A percentile compares a stretch with the other conserved stretches of the same genome.
These are phyloP conservation scores for Chrysanthemum seticuspe DNA, from an alignment of 129 eudicot species.

Conservation along the genomic window DNA sequence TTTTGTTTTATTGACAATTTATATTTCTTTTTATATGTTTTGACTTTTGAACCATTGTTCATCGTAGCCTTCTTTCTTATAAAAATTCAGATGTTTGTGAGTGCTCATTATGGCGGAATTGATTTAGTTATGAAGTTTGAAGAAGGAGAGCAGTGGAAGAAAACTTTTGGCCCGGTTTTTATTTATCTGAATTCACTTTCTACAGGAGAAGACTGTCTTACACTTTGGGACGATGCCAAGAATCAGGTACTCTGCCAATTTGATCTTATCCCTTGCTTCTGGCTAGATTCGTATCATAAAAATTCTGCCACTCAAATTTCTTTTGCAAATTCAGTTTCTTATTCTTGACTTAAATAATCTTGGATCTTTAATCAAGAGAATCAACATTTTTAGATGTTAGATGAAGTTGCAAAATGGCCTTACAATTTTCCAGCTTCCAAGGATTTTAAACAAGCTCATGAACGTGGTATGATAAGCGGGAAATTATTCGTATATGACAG, in stretches of 20 bases:
- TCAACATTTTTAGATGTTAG: constrained; percentile 30
- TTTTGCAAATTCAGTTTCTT: no score
- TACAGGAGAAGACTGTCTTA: constrained; percentile 35
- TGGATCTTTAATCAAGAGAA: not conserved
- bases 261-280: not conserved
- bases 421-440: constrained; percentile 46
- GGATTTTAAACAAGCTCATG: constrained; percentile 40
- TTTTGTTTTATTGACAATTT: not conserved
- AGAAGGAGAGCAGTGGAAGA: constrained; percentile 79
- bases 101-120: constrained; percentile 74
- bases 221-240: constrained; percentile 75
- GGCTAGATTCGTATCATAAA: no score
- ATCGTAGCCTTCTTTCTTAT: not conserved
- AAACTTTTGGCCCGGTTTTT: constrained; percentile 85
- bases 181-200: constrained; percentile 49
- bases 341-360: not conserved
- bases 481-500: constrained; percentile 46
- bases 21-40: not conserved
- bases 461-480: constrained; percentile 44
- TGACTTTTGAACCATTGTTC: not conserved
- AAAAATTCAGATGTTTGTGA: constrained; percentile 38
- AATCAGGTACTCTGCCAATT: constrained; percentile 35
- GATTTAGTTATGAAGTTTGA: constrained; percentile 62
- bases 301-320: no score
- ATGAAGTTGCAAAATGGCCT: constrained; percentile 55